phyloP scores from a whole-genome alignment of 139 green algal species.

The Spirogloea muscicola region DNA sequence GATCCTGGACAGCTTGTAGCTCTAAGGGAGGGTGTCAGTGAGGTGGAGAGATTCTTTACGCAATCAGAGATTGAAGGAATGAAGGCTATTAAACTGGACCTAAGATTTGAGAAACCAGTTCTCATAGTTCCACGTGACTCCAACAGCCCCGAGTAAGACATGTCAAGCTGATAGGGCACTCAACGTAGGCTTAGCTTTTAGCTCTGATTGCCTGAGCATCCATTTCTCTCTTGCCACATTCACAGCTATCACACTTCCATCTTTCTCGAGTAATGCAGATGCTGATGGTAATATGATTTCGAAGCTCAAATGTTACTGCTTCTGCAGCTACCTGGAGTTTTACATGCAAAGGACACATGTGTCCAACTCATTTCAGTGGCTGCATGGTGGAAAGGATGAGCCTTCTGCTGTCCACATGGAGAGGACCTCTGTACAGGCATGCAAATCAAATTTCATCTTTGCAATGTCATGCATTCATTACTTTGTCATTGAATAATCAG shows the following conservation, averaged over 20 bases:
- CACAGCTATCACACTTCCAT: no score
- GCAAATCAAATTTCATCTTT: no score
- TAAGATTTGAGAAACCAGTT: not conserved
- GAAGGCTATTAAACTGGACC: slow-evolving; percentile 6
- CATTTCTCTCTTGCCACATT: no score
- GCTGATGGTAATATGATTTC: no score
- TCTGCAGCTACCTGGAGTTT: slow-evolving; percentile 57
- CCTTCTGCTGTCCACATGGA: slow-evolving; percentile 35
- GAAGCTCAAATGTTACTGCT: no score
- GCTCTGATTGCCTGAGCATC: no score
- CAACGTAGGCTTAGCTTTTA: no score
- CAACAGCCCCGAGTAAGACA: slow-evolving; percentile 16
- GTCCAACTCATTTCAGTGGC: slow-evolving; percentile 60
- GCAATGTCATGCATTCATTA: no score
- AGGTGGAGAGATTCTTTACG: slow-evolving; percentile 11
- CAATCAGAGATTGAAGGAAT: slow-evolving; percentile 1
- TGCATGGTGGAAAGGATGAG: slow-evolving; percentile 17
- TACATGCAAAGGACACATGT: slow-evolving; percentile 71
- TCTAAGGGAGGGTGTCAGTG: not conserved
- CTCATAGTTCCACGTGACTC: slow-evolving; percentile 1
- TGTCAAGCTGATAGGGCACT: no score
- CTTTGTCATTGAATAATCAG: no score
- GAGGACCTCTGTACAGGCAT: slow-evolving; percentile 26
- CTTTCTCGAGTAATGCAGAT: no score
- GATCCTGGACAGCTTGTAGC: no score